Conservation (phyloP, 1,139 yeast genomes). For the Pichia sorboxylosa region DNA sequence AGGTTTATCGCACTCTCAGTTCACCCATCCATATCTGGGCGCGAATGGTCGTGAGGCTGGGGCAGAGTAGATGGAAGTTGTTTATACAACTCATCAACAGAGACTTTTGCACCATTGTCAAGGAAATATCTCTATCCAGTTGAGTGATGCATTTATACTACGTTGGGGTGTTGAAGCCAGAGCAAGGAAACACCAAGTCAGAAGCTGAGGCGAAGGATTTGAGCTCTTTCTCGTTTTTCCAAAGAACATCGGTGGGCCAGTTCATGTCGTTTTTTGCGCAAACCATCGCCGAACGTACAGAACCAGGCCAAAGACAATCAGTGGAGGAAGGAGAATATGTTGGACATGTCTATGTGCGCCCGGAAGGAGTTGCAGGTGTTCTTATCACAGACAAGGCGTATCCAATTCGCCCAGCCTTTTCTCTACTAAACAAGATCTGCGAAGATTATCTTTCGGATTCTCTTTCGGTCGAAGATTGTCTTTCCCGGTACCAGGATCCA, state of each 20-base stretch:
- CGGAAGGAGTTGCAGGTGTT: constrained; percentile 91
- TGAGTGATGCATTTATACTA: constrained; percentile 90
- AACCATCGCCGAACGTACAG: constrained; percentile 83
- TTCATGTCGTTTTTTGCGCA: constrained; percentile 91
- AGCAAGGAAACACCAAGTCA: constrained; percentile 49
- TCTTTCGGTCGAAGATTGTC: constrained; percentile 43
- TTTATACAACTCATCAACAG: too few species aligned
- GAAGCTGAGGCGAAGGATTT: constrained; percentile 74
- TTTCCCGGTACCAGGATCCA: constrained; percentile 89
- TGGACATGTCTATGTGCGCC: constrained; percentile 84
- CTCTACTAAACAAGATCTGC: constrained; percentile 76
- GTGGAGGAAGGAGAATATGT: constrained; percentile 86
- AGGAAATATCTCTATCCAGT: too few species aligned
- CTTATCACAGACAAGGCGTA: constrained; percentile 88
- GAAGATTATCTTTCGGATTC: constrained; percentile 90
- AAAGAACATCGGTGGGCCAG: constrained; percentile 45
- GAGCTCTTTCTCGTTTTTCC: constrained; percentile 72
- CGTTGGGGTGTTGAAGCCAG: constrained; percentile 70
- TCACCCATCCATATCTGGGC: too few species aligned
- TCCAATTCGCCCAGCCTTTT: constrained; percentile 96
- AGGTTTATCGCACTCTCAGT: too few species aligned
- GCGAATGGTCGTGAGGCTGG: too few species aligned
- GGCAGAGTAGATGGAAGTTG: too few species aligned
- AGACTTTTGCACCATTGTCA: too few species aligned
- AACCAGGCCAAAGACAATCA: constrained; percentile 83